Conservation (phyloP, 148 eudicot genomes). For the Spergularia marina region DNA sequence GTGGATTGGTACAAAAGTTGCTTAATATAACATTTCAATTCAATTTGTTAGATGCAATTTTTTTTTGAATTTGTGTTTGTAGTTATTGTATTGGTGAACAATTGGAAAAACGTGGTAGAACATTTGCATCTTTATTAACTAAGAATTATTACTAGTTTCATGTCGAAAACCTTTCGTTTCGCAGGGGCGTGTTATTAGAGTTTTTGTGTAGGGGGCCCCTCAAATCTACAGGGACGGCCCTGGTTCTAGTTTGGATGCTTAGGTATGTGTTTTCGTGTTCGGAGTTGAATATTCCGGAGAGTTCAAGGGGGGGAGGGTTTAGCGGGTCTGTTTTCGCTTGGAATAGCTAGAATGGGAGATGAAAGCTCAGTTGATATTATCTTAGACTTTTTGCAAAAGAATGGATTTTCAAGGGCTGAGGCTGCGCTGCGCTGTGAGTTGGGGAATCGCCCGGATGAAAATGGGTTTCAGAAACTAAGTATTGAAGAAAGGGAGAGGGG, state of each 20-base stretch:
- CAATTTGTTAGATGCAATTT: too few relatives aligned
- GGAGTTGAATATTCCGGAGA: slow-evolving; percentile 1
- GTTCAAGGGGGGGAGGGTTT: slow-evolving; percentile 19
- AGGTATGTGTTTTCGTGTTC: not conserved
- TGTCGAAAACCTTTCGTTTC: too few relatives aligned
- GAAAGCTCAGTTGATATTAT: slow-evolving; percentile 56
- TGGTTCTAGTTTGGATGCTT: not conserved
- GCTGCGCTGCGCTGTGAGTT: slow-evolving; percentile 84
- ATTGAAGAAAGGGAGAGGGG: slow-evolving; percentile 42
- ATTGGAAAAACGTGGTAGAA: too few relatives aligned
- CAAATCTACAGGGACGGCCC: too few relatives aligned
- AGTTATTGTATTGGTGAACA: too few relatives aligned
- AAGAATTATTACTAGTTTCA: too few relatives aligned
- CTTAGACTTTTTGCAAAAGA: slow-evolving; percentile 63
- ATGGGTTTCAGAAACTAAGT: slow-evolving; percentile 52
- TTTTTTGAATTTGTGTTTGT: too few relatives aligned
- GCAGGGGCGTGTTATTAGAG: too few relatives aligned
- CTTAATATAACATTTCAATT: too few relatives aligned
- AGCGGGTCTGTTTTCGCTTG: slow-evolving; percentile 23
- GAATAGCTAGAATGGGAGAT: slow-evolving; percentile 48
- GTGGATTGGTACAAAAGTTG: too few relatives aligned
- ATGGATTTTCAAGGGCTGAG: slow-evolving; percentile 82
- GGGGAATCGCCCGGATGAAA: slow-evolving; percentile 54
- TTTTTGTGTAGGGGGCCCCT: too few relatives aligned
- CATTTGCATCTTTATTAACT: too few relatives aligned